A percentile compares a stretch with the other conserved stretches of the same genome.
These are phyloP conservation scores for Daedaleopsis nitida DNA, from an alignment of 768 basidiomycete species.

Conservation along the genomic window DNA sequence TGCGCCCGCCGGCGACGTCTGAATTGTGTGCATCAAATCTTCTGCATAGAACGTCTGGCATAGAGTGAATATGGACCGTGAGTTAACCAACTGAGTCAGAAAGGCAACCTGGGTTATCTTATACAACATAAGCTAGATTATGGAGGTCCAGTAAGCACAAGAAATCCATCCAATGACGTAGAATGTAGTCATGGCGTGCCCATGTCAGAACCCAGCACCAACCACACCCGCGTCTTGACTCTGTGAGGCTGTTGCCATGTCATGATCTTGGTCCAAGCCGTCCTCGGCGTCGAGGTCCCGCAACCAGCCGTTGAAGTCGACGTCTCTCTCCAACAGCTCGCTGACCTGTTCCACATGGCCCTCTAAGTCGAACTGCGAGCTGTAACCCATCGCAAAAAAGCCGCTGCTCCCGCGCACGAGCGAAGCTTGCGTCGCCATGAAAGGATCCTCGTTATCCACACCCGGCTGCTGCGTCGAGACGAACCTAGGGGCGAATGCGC, in stretches of 20 bases:
- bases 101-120: background rate
- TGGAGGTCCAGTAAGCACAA: background rate
- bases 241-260: conserved; percentile 1
- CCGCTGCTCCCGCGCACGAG: conserved; percentile 29
- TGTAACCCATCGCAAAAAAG: conserved; percentile 46
- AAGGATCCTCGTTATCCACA: conserved; percentile 17
- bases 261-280: conserved; percentile 4
- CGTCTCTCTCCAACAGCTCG: conserved; percentile 57
- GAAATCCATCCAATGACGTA: background rate
- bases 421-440: conserved; percentile 6
- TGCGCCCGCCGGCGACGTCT: background rate
- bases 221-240: background rate
- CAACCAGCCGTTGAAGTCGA: conserved; percentile 59
- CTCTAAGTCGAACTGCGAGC: conserved; percentile 62
- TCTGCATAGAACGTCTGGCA: background rate
- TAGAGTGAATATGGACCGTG: background rate
- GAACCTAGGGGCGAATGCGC: conserved; percentile 15
- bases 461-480: background rate
- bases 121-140: conserved; percentile 1
- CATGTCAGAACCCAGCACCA: background rate
- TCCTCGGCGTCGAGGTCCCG: conserved; percentile 38
- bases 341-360: conserved; percentile 54
- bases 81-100: background rate
- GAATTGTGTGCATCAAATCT: background rate
- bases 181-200: background rate